Evolutionary conservation across 768 basidiomycete genomes (phyloP).

Genomic region (Termitomyces sp.): DNA sequence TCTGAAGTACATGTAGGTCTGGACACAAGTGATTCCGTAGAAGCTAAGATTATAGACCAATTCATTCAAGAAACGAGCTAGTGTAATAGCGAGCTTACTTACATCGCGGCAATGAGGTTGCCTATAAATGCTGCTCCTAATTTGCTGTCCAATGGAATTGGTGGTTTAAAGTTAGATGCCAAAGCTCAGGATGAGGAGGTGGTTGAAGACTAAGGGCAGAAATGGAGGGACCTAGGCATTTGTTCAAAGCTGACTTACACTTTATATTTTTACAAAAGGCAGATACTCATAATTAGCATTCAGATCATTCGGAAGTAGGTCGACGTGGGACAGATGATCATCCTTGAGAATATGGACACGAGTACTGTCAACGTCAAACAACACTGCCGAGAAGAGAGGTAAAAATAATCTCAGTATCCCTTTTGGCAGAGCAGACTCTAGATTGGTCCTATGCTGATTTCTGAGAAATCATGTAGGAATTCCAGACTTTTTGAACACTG

Average conservation of each 20-base stretch:
- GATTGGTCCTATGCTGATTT: not conserved
- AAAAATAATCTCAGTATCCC: too few relatives aligned
- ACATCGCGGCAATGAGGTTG: conserved; percentile 2
- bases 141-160: not conserved
- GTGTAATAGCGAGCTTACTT: not conserved
- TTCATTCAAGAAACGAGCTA: not conserved
- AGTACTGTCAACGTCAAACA: not conserved
- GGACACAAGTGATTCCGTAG: conserved; percentile 20
- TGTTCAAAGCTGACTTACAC: not conserved
- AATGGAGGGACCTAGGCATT: not conserved
- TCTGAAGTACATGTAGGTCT: conserved; percentile 16
- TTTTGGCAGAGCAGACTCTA: too few relatives aligned
- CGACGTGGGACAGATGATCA: not conserved
- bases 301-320: conserved; percentile 16
- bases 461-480: not conserved
- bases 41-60: conserved; percentile 25
- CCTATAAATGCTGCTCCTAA: conserved; percentile 3
- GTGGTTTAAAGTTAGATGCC: not conserved
- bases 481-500: not conserved
- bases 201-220: not conserved
- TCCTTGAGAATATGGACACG: not conserved
- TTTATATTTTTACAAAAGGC: not conserved
- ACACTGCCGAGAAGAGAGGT: not conserved
- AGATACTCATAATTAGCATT: not conserved
- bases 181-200: not conserved